A percentile compares a stretch with the other conserved stretches of the same genome.
Conservation (phyloP, 768 basidiomycete species). For the Trametes sanguinea region DNA sequence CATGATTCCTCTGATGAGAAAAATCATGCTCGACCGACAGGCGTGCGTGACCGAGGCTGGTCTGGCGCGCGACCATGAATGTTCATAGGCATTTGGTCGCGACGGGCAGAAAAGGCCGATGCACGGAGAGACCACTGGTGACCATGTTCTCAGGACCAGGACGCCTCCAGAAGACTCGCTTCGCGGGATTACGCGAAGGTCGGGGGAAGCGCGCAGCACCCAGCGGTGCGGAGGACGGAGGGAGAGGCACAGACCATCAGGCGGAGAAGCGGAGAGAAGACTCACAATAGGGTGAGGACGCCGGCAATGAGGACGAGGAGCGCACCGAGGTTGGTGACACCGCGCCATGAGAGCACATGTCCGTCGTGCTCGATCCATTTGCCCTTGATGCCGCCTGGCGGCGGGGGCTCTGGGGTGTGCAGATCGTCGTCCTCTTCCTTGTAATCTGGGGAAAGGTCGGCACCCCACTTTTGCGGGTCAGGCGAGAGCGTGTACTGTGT, state of each 20-base stretch:
- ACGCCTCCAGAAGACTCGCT: not conserved
- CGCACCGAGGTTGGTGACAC: slow-evolving; percentile 45
- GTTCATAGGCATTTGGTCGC: not conserved
- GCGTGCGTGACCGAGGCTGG: not conserved
- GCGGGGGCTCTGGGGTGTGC: slow-evolving; percentile 36
- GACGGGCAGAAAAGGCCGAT: not conserved
- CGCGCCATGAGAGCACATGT: slow-evolving; percentile 39
- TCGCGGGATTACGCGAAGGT: not conserved
- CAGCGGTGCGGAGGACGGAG: not conserved
- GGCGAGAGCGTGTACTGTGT: slow-evolving; percentile 39
- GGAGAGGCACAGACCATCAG: no score
- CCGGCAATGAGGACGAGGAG: slow-evolving; percentile 38
- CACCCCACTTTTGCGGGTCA: slow-evolving; percentile 41
- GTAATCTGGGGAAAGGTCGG: slow-evolving; percentile 29
- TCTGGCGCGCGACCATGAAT: not conserved
- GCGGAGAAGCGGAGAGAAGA: not conserved
- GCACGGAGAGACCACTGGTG: not conserved
- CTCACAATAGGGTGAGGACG: slow-evolving; percentile 34
- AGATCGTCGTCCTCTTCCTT: slow-evolving; percentile 44
- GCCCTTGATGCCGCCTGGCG: slow-evolving; percentile 13
- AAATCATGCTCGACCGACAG: not conserved
- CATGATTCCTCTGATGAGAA: slow-evolving; percentile 4
- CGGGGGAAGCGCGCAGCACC: not conserved
- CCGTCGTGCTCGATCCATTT: slow-evolving; percentile 38
- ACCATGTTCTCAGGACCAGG: not conserved